Conservation (phyloP, 2,329 filamentous ascomycete genomes). For the Paecilomyces fulvus region DNA sequence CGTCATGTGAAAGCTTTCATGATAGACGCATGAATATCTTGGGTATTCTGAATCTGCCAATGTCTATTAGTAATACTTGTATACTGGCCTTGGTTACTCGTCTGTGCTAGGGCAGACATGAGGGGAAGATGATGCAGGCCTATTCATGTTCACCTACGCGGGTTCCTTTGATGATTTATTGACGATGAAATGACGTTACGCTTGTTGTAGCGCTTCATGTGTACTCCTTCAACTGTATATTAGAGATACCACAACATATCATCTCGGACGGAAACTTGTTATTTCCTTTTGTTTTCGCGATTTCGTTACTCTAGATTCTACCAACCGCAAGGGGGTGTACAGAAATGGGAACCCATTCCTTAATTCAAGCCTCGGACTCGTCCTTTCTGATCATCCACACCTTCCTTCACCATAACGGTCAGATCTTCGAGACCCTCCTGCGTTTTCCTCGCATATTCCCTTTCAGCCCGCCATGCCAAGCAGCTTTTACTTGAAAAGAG, state of each 20-base stretch:
- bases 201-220: background rate
- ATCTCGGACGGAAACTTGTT: background rate
- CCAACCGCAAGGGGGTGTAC: background rate
- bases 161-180: background rate
- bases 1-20: constrained; percentile 30
- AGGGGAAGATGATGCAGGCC: background rate
- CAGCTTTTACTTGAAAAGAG: constrained; percentile 17
- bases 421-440: background rate
- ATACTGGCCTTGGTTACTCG: background rate
- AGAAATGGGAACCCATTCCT: no score
- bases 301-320: background rate
- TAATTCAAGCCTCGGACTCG: background rate
- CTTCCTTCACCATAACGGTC: background rate
- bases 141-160: background rate
- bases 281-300: background rate
- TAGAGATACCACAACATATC: background rate
- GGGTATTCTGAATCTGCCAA: background rate
- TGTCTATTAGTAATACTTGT: background rate
- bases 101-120: background rate
- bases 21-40: background rate
- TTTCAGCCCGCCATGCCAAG: constrained; percentile 15
- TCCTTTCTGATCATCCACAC: background rate
- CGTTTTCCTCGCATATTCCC: background rate
- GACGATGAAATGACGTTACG: background rate
- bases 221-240: background rate